Evolutionary conservation across 768 basidiomycete genomes (phyloP).

Genomic region (Guyanaporus albipodus): DNA sequence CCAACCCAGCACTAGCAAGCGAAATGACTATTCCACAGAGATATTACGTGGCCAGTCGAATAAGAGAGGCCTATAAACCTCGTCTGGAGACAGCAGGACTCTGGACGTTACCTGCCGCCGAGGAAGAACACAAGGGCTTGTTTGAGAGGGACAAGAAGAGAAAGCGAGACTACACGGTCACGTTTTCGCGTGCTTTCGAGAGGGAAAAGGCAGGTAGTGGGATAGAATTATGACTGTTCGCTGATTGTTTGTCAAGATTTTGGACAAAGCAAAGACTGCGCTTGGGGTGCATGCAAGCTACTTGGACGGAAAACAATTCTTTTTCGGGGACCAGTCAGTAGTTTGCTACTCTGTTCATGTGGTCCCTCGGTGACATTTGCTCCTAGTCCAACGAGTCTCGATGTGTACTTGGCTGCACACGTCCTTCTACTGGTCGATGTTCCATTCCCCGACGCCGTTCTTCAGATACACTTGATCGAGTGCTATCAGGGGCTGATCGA

Average conservation of each 20-base stretch:
- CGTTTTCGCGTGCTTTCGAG: conserved; percentile 55
- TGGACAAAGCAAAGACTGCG: conserved; percentile 52
- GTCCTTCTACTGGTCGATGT: conserved; percentile 55
- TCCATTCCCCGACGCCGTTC: conserved; percentile 56
- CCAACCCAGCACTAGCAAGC: conserved; percentile 49
- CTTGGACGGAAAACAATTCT: conserved; percentile 46
- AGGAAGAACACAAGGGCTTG: conserved; percentile 38
- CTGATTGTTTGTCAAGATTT: conserved; percentile 40
- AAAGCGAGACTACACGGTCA: conserved; percentile 33
- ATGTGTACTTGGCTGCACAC: conserved; percentile 65
- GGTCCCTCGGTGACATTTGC: not conserved
- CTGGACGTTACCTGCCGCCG: conserved; percentile 45
- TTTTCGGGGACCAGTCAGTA: conserved; percentile 48
- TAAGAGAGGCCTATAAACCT: conserved; percentile 52
- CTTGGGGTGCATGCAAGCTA: conserved; percentile 59
- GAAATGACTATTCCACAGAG: conserved; percentile 64
- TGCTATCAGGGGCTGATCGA: conserved; percentile 54
- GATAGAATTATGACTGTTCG: not conserved
- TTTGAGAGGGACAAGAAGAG: conserved; percentile 34
- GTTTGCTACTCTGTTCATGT: not conserved
- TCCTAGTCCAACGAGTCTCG: conserved; percentile 57
- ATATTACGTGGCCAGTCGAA: conserved; percentile 66
- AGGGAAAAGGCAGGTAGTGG: conserved; percentile 47
- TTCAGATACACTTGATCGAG: conserved; percentile 51
- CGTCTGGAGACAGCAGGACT: conserved; percentile 62